A percentile compares a stretch with the other conserved stretches of the same genome.
These are phyloP conservation scores for Coriaria nepalensis DNA, from an alignment of 306 rosid species.

Conservation along the genomic window DNA sequence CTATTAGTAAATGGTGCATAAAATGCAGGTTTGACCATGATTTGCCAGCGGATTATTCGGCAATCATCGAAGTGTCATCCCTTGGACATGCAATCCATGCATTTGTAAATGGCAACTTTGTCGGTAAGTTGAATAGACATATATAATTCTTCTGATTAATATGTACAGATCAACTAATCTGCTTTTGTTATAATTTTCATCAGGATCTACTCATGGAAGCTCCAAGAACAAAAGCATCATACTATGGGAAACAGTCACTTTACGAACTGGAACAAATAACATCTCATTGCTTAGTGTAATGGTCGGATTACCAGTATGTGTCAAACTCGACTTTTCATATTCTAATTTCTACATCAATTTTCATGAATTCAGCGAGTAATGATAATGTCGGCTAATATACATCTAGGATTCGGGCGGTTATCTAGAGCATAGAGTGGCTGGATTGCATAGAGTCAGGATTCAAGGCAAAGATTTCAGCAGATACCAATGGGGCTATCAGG, in stretches of 20 bases:
- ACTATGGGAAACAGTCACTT: conserved; percentile 23
- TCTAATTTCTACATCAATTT: neutral
- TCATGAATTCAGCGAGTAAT: neutral
- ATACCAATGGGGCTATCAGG: conserved; percentile 68
- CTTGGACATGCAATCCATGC: conserved; percentile 59
- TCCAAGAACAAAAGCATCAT: conserved; percentile 19
- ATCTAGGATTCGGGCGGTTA: conserved; percentile 63
- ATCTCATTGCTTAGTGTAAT: conserved; percentile 76
- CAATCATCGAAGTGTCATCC: conserved; percentile 36
- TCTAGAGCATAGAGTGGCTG: conserved; percentile 52
- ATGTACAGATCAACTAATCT: neutral
- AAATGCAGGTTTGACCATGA: conserved; percentile 21
- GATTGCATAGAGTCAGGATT: conserved; percentile 37
- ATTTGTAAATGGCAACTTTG: conserved; percentile 47
- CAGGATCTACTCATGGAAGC: conserved; percentile 71
- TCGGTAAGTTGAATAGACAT: conserved; percentile 24
- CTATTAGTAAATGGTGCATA: too few species aligned
- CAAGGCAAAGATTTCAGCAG: conserved; percentile 32
- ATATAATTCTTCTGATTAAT: neutral
- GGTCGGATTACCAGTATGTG: conserved; percentile 72
- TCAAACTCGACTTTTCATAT: conserved; percentile 4
- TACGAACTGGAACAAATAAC: conserved; percentile 42
- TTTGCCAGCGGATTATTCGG: conserved; percentile 14
- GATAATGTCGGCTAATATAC: too few species aligned
- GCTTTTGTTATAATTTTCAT: neutral